Evolutionary conservation across 2,329 filamentous ascomycete species (phyloP).

Genomic region (Clarireedia monteithiana): DNA sequence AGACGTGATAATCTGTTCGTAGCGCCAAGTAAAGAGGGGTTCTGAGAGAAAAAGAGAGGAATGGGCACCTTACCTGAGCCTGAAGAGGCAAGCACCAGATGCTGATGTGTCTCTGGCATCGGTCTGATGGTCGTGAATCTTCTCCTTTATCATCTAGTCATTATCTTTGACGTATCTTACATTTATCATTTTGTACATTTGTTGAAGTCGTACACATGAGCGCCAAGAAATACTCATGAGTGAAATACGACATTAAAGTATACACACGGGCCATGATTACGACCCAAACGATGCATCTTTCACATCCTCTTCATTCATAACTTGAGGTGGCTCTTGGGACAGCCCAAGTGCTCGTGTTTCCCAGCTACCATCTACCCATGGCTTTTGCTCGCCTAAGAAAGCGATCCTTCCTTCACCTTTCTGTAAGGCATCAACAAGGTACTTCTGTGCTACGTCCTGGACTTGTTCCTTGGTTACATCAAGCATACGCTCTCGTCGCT

Average conservation of each 20-base stretch:
- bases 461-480: constrained; percentile 81
- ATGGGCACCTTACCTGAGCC: no score
- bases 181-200: constrained; percentile 1
- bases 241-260: constrained; percentile 20
- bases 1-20: constrained; percentile 47
- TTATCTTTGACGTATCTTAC: constrained; percentile 5
- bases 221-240: constrained; percentile 17
- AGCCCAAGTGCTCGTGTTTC: constrained; percentile 67
- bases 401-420: constrained; percentile 55
- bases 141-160: background rate
- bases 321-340: constrained; percentile 36
- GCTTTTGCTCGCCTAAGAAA: constrained; percentile 76
- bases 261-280: constrained; percentile 20
- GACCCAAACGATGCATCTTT: constrained; percentile 23
- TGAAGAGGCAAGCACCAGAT: background rate
- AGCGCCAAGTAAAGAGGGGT: constrained; percentile 30
- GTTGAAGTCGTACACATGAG: constrained; percentile 11
- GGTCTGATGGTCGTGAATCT: background rate
- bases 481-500: constrained; percentile 71
- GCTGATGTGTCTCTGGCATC: constrained; percentile 1
- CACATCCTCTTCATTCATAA: constrained; percentile 24
- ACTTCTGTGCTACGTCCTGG: constrained; percentile 70
- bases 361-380: constrained; percentile 72
- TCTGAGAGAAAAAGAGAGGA: background rate
- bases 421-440: constrained; percentile 61